These are phyloP conservation scores for Fusarium tupiense DNA, from an alignment of 2,329 filamentous ascomycete genomes.

Conservation along the genomic window DNA sequence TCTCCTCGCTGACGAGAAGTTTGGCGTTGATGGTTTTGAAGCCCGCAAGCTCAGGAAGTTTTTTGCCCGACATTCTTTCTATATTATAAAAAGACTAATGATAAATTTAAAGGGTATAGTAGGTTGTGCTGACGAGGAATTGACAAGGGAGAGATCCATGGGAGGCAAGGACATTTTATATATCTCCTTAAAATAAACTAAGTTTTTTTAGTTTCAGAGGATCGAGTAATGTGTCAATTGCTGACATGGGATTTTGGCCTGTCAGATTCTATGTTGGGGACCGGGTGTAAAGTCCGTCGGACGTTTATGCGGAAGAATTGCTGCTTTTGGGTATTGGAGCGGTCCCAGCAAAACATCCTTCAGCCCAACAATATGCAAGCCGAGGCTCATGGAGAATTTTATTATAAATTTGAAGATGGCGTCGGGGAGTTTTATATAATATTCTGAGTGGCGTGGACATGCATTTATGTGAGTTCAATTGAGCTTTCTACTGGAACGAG, in stretches of 20 bases:
- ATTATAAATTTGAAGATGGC: not conserved
- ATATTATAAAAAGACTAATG: not conserved
- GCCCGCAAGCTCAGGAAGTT: constrained; percentile 44
- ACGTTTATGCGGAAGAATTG: constrained; percentile 6
- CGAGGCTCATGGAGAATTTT: not conserved
- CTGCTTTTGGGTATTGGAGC: constrained; percentile 11
- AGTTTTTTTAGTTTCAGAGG: not conserved
- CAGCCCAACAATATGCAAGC: constrained; percentile 11
- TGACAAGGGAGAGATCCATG: not conserved
- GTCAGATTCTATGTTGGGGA: constrained; percentile 11
- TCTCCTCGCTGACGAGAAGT: constrained; percentile 55
- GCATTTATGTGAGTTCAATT: not conserved
- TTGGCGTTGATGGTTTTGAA: constrained; percentile 59
- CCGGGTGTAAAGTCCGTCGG: constrained; percentile 14
- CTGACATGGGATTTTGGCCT: constrained; percentile 3
- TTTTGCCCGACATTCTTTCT: constrained; percentile 34
- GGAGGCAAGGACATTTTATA: not conserved
- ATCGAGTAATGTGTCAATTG: constrained; percentile 2
- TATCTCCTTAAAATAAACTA: not conserved
- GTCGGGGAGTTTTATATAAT: not conserved
- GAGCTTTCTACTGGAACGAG: not conserved
- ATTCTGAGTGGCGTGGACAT: not conserved
- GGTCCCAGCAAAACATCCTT: constrained; percentile 10
- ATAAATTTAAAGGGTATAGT: not conserved
- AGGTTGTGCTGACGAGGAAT: not conserved